A percentile compares a stretch with the other conserved stretches of the same genome.
Conservation (phyloP, 495 filamentous ascomycete species). For the Hypoxylon lienhwacheense region DNA sequence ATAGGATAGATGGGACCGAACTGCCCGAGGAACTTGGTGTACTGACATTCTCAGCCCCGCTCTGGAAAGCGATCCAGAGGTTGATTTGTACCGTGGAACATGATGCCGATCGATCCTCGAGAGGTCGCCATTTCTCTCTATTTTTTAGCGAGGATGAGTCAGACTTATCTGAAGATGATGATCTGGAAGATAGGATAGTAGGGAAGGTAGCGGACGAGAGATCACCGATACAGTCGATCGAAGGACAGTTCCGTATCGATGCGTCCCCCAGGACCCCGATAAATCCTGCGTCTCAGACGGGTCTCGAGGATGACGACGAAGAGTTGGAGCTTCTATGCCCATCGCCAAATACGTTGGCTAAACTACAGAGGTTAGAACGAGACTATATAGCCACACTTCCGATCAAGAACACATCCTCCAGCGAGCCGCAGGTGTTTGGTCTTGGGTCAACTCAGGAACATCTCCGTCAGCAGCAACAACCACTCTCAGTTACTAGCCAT, state of each 20-base stretch:
- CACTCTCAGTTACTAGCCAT: neutral
- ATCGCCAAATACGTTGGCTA: constrained; percentile 1
- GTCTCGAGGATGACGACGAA: neutral
- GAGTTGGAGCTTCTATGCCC: neutral
- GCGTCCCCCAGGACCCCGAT: neutral
- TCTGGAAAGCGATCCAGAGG: constrained; percentile 25
- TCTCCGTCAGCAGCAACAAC: neutral
- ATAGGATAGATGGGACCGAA: constrained; percentile 14
- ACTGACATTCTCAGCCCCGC: constrained; percentile 9
- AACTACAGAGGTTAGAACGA: constrained; percentile 3
- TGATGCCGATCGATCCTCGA: no score
- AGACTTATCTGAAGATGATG: constrained; percentile 9
- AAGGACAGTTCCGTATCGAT: neutral
- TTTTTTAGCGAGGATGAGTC: constrained; percentile 12
- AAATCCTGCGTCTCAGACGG: neutral
- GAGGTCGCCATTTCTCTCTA: neutral
- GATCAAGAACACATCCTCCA: no score
- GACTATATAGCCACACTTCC: neutral
- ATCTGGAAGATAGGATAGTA: neutral
- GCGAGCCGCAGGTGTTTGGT: no score
- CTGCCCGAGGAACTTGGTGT: constrained; percentile 9
- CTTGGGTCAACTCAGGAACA: neutral
- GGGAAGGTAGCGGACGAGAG: neutral
- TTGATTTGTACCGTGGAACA: constrained; percentile 6
- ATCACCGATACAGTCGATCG: constrained; percentile 12